These are phyloP conservation scores for Boletales sp. DNA, from an alignment of 768 basidiomycete genomes.

Conservation along the genomic window DNA sequence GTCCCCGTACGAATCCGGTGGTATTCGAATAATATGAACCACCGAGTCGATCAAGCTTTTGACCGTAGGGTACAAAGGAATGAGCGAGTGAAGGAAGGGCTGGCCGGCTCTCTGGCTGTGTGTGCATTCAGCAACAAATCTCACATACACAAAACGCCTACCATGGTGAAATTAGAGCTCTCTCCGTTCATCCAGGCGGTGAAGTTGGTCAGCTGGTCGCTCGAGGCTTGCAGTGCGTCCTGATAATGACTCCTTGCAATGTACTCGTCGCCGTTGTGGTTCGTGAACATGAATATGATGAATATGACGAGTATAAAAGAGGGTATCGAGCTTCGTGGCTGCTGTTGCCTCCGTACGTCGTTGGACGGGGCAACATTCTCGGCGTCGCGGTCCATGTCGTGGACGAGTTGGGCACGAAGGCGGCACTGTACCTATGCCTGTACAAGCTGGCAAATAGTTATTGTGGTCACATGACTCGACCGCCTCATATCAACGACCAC, in stretches of 20 bases:
- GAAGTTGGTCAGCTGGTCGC: conserved; percentile 65
- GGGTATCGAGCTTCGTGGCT: conserved; percentile 59
- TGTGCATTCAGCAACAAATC: conserved; percentile 2
- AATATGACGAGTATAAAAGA: conserved; percentile 73
- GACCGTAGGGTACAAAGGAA: conserved; percentile 44
- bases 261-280: conserved; percentile 66
- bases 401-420: background rate
- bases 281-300: conserved; percentile 77
- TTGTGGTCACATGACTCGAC: conserved; percentile 20
- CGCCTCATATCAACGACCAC: background rate
- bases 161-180: conserved; percentile 61
- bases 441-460: too few relatives aligned
- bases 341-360: conserved; percentile 19
- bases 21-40: conserved; percentile 71
- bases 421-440: background rate
- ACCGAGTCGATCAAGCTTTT: conserved; percentile 39
- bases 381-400: conserved; percentile 30
- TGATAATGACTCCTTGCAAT: conserved; percentile 62
- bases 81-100: conserved; percentile 46
- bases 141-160: conserved; percentile 30
- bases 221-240: conserved; percentile 54
- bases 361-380: conserved; percentile 12
- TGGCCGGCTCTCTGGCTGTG: conserved; percentile 46
- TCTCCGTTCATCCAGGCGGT: conserved; percentile 74
- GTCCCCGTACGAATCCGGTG: conserved; percentile 75